Percentiles rank a stretch among this genome's conserved stretches.
These are phyloP conservation scores for Mucor racemosus DNA, from an alignment of 371 early-diverging fungal species.

Conservation along the genomic window DNA sequence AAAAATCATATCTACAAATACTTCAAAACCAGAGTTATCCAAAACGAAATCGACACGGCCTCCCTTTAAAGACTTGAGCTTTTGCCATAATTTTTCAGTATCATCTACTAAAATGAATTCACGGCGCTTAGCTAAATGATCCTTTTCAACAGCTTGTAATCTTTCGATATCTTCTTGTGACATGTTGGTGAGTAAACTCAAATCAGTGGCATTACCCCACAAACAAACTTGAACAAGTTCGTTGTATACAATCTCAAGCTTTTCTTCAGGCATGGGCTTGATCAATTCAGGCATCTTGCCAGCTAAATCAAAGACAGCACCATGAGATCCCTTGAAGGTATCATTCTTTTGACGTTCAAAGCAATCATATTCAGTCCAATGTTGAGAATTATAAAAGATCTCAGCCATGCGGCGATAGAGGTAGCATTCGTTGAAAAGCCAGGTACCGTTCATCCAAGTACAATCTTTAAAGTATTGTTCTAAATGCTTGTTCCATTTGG, in stretches of 20 bases:
- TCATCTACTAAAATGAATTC: conserved; percentile 67
- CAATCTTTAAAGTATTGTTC: conserved; percentile 50
- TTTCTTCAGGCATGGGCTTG: conserved; percentile 42
- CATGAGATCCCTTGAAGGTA: conserved; percentile 69
- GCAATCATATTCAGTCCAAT: conserved; percentile 78
- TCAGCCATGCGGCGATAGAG: conserved; percentile 80
- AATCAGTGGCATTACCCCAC: conserved; percentile 92
- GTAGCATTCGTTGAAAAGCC: conserved; percentile 84
- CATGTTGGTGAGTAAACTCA: conserved; percentile 79
- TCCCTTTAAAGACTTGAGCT: conserved; percentile 49
- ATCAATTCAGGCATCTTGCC: conserved; percentile 53
- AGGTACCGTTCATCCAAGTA: conserved; percentile 77
- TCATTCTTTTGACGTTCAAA: conserved; percentile 73
- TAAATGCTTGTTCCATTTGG: conserved; percentile 68
- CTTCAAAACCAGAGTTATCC: conserved; percentile 92
- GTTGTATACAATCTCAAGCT: conserved; percentile 58
- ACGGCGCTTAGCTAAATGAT: conserved; percentile 40
- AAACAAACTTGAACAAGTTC: conserved; percentile 77
- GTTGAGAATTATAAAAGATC: conserved; percentile 56
- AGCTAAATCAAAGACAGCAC: conserved; percentile 69
- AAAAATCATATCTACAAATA: conserved; percentile 86
- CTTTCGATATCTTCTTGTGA: conserved; percentile 70
- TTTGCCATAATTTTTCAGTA: conserved; percentile 63
- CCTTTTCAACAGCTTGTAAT: conserved; percentile 63
- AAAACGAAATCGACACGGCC: conserved; percentile 80